A percentile compares a stretch with the other conserved stretches of the same genome.
These are phyloP conservation scores for Pichia sp. DNA, from an alignment of 1,139 yeast species.

Conservation along the genomic window DNA sequence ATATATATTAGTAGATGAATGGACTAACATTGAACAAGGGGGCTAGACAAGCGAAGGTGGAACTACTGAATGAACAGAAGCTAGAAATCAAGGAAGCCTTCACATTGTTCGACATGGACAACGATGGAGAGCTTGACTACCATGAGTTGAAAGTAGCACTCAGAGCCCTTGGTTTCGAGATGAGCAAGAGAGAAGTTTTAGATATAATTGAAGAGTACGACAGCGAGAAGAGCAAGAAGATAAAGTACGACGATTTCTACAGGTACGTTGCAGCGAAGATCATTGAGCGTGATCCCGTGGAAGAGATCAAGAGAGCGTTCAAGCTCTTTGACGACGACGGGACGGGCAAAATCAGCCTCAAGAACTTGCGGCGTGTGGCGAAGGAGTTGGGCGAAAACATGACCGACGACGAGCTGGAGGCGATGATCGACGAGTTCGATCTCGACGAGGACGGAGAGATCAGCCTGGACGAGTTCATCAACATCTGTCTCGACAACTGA, in stretches of 20 bases:
- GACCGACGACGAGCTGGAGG: constrained; percentile 85
- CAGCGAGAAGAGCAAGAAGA: constrained; percentile 62
- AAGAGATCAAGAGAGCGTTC: constrained; percentile 88
- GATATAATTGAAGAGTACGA: constrained; percentile 79
- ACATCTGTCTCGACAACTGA: constrained; percentile 68
- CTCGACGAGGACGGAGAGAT: constrained; percentile 95
- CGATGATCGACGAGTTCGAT: constrained; percentile 98
- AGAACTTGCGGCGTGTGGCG: constrained; percentile 83
- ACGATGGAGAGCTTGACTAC: constrained; percentile 83
- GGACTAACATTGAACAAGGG: constrained; percentile 23
- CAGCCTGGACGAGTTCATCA: constrained; percentile 86
- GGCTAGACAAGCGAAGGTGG: constrained; percentile 41
- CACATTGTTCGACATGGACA: constrained; percentile 83
- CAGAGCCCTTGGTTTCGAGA: constrained; percentile 88
- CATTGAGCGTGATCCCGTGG: constrained; percentile 81
- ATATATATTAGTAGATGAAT: too few relatives aligned
- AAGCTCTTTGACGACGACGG: constrained; percentile 81
- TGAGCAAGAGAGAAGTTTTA: constrained; percentile 71
- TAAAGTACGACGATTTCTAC: constrained; percentile 76
- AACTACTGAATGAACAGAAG: constrained; percentile 79
- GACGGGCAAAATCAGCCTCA: constrained; percentile 77
- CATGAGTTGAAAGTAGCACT: constrained; percentile 91
- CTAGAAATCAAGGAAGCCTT: constrained; percentile 94
- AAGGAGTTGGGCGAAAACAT: constrained; percentile 89
- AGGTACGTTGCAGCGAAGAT: constrained; percentile 73